These are phyloP conservation scores for Aphanomyces stellatus DNA, from an alignment of 352 stramenopile genomes.

Conservation along the genomic window DNA sequence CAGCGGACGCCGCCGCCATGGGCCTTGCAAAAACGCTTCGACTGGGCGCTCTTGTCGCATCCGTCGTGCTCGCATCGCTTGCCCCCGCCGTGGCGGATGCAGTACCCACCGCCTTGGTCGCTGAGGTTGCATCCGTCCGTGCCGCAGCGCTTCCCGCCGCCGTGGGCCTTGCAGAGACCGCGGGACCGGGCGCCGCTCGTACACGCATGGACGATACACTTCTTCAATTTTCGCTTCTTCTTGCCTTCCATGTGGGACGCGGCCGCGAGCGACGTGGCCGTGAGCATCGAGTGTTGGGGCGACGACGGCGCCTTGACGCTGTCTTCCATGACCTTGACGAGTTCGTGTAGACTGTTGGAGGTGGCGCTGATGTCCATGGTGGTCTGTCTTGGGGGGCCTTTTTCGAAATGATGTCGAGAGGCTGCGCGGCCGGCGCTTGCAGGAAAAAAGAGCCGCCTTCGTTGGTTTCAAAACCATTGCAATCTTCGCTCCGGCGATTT, in stretches of 20 bases:
- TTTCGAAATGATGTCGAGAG: constrained; percentile 8
- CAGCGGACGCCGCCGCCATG: constrained; percentile 70
- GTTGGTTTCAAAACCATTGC: neutral
- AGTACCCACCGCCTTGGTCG: constrained; percentile 78
- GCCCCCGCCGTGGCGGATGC: constrained; percentile 67
- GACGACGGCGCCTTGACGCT: neutral
- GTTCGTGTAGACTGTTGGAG: neutral
- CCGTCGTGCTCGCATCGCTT: constrained; percentile 61
- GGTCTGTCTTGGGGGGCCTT: neutral
- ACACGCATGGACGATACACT: constrained; percentile 61
- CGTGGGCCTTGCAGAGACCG: constrained; percentile 78
- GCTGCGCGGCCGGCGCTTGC: neutral
- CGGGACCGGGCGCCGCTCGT: constrained; percentile 66
- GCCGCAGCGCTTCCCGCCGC: constrained; percentile 63
- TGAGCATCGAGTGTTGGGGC: neutral
- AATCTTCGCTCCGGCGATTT: neutral
- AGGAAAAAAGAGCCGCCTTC: neutral
- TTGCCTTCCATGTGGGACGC: constrained; percentile 1
- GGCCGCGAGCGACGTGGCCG: neutral
- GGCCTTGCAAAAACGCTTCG: constrained; percentile 73
- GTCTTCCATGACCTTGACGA: constrained; percentile 5
- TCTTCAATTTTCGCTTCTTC: constrained; percentile 55
- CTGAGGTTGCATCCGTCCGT: constrained; percentile 68
- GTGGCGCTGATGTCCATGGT: neutral
- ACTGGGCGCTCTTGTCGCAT: constrained; percentile 78